These are phyloP conservation scores for Diplotaxis tenuifolia DNA, from an alignment of 345 rosid species.

Conservation along the genomic window DNA sequence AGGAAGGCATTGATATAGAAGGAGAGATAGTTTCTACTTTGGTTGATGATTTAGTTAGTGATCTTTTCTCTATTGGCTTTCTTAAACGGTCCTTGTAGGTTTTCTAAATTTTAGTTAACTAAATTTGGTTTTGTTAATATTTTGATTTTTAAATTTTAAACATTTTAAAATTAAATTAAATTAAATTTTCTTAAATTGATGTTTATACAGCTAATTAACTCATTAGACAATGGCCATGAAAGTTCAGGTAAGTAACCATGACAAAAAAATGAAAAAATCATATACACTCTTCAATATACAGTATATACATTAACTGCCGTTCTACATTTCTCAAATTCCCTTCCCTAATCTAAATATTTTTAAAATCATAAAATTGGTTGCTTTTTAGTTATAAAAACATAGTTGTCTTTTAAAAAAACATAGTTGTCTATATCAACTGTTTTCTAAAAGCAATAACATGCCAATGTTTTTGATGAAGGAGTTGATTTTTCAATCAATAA, in stretches of 20 bases:
- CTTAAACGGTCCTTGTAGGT: conserved; percentile 15
- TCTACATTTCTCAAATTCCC: too few species aligned
- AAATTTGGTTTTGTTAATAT: background rate
- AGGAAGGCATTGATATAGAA: conserved; percentile 59
- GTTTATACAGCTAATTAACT: background rate
- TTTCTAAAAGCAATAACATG: too few species aligned
- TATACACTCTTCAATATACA: too few species aligned
- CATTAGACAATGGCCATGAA: background rate
- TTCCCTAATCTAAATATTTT: too few species aligned
- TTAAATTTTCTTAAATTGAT: background rate
- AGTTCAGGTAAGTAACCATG: background rate
- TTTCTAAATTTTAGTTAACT: background rate
- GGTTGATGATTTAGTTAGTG: conserved; percentile 64
- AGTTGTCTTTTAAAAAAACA: too few species aligned
- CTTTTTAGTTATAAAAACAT: too few species aligned
- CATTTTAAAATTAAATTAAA: background rate
- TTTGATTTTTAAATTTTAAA: background rate
- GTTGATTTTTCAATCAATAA: too few species aligned
- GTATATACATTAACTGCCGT: too few species aligned
- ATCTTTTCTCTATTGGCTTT: conserved; percentile 33
- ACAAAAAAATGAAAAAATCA: too few species aligned
- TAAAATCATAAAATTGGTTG: too few species aligned
- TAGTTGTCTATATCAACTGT: too few species aligned
- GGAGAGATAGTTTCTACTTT: conserved; percentile 50
- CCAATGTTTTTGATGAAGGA: too few species aligned